Evolutionary conservation across 139 green algal genomes (phyloP).

Genomic region (Protoeuglena noctilucae): DNA sequence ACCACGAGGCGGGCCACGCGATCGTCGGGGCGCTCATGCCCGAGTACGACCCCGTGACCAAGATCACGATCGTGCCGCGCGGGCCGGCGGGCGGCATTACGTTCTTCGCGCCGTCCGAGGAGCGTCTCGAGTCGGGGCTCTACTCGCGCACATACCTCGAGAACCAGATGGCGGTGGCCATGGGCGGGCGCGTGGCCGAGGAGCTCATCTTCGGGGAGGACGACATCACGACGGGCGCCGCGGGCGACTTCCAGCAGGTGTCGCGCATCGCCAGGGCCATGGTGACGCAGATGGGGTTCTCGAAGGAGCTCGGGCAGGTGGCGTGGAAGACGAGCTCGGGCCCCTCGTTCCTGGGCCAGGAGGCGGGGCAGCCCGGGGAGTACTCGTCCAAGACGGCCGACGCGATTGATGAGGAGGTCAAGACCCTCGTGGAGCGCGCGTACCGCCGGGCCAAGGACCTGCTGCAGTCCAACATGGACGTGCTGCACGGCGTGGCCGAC

Average conservation of each 20-base stretch:
- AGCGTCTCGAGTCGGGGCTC: slow-evolving; percentile 77
- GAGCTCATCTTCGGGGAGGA: slow-evolving; percentile 97
- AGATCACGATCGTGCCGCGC: slow-evolving; percentile 96
- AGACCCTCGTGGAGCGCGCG: slow-evolving; percentile 77
- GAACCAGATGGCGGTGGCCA: slow-evolving; percentile 83
- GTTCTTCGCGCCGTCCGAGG: slow-evolving; percentile 81
- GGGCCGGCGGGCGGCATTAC: slow-evolving; percentile 84
- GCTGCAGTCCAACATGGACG: slow-evolving; percentile 71
- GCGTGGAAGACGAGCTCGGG: slow-evolving; percentile 46
- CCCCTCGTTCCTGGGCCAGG: slow-evolving; percentile 67
- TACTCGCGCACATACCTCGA: slow-evolving; percentile 73
- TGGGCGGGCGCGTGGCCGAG: slow-evolving; percentile 91
- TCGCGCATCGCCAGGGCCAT: slow-evolving; percentile 69
- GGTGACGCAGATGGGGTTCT: slow-evolving; percentile 86
- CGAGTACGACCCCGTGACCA: slow-evolving; percentile 97
- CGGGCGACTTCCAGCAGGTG: slow-evolving; percentile 79
- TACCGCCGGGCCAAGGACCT: slow-evolving; percentile 95
- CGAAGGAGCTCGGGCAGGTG: slow-evolving; percentile 84
- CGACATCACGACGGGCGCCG: slow-evolving; percentile 89
- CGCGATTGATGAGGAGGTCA: slow-evolving; percentile 80
- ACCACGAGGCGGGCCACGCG: slow-evolving; percentile 90
- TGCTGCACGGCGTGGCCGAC: slow-evolving; percentile 77
- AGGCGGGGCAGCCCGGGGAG: slow-evolving; percentile 65
- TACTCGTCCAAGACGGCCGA: slow-evolving; percentile 66
- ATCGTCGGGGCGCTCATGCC: slow-evolving; percentile 94